A percentile compares a stretch with the other conserved stretches of the same genome.
Conservation (phyloP, 495 filamentous ascomycete species). For the Aspergillus cavernicola region DNA sequence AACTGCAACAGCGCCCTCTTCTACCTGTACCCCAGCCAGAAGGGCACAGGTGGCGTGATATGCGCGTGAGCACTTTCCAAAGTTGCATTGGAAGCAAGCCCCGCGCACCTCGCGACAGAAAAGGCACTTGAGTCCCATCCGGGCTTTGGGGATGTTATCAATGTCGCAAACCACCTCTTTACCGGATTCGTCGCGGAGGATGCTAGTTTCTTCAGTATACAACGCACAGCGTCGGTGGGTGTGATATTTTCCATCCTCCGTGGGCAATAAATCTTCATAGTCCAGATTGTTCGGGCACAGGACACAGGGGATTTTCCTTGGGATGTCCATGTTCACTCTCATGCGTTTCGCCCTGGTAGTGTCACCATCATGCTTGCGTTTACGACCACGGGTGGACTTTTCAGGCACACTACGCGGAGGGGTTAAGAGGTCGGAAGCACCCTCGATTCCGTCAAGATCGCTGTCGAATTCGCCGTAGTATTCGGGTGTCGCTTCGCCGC, state of each 20-base stretch:
- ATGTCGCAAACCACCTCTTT: constrained; percentile 73
- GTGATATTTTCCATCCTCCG: constrained; percentile 75
- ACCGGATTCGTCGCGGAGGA: constrained; percentile 63
- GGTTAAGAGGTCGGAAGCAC: constrained; percentile 65
- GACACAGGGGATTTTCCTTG: constrained; percentile 79
- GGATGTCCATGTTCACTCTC: constrained; percentile 62
- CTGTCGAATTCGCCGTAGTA: constrained; percentile 73
- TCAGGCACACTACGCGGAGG: constrained; percentile 71
- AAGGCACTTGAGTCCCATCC: constrained; percentile 86
- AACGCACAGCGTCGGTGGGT: constrained; percentile 87
- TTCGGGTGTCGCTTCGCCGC: constrained; percentile 85
- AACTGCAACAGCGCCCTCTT: constrained; percentile 78
- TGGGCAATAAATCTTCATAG: constrained; percentile 77
- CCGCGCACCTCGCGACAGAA: constrained; percentile 92
- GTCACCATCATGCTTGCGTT: constrained; percentile 59
- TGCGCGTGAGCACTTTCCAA: constrained; percentile 87
- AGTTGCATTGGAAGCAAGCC: constrained; percentile 94
- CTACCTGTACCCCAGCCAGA: constrained; percentile 85
- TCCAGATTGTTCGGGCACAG: constrained; percentile 91
- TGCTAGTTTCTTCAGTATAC: constrained; percentile 89
- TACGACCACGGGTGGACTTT: constrained; percentile 57
- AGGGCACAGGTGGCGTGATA: constrained; percentile 96
- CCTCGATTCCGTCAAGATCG: constrained; percentile 61
- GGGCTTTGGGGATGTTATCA: constrained; percentile 76
- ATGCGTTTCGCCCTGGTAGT: constrained; percentile 69